Evolutionary conservation across 352 stramenopile genomes (phyloP), one percentile per base, ranked within the genome.

Genomic region (Phytophthora tentaculata): DNA sequence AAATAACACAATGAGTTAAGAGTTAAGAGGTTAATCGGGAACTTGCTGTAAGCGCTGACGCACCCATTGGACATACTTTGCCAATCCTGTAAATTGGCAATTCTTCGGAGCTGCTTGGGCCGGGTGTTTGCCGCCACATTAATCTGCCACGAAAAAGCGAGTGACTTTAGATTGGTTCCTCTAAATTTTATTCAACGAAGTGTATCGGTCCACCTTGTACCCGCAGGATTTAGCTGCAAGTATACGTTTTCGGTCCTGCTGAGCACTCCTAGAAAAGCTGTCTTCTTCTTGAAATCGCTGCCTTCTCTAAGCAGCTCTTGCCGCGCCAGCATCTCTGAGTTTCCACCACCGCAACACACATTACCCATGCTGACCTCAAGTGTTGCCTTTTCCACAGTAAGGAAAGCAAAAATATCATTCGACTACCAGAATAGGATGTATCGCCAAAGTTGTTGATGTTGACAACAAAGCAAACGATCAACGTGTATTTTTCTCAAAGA

Each of bases 261-360:
- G 50, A 92, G 56, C 32, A 91, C 77, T n/a, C 84, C 79, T 2
- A 92, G 53, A 41, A 85, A 90, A 48, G 80, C 69, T 35, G 64
- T 88, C 69, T 89, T 90, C 58, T 86, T 86, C 76, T 86, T 90
- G 61, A 91, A 91, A 41, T 88, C 79, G 56, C 64, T 73, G 61
- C 84, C 84, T 69, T 91, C 82, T 61, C 85, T 86, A 0, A 92
- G 80, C 50, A 88, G 51, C 56, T 85, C 79, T 41, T 80, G 84
- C 19, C 82, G 81, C 58, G 83, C 77, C 45, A 83, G 58, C 72
- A 84, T 83, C 75, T 92, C 84, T 37, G 80, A 80, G 69, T 83
- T 68, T 20, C 78, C 80, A 26, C 26, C 56, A 4, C 81, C 80
- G 60, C 83, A 91, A 67, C 82, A 92, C 47, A 74, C 53, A 62